Evolutionary conservation across 2,329 filamentous ascomycete species (phyloP).

Genomic region (Davidsoniella neocaledoniae): DNA sequence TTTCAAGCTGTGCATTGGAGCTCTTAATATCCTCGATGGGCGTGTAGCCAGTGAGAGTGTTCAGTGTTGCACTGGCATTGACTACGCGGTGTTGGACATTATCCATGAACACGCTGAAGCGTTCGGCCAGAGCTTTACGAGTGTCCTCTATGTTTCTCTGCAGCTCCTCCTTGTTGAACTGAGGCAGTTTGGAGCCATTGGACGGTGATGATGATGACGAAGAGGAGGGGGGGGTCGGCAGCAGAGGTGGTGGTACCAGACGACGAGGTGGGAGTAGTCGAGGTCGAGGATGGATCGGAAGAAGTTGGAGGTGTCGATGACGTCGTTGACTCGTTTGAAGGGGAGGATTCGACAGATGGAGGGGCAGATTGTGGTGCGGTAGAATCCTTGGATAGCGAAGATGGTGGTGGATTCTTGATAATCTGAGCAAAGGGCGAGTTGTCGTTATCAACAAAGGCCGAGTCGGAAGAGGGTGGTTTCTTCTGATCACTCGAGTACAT

Average conservation of each 20-base stretch:
- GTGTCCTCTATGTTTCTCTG: slow-evolving; percentile 20
- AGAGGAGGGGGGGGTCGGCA: neutral
- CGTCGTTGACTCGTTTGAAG: neutral
- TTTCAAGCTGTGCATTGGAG: slow-evolving; percentile 54
- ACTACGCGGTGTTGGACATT: slow-evolving; percentile 72
- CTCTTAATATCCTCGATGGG: slow-evolving; percentile 74
- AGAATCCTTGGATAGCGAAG: neutral
- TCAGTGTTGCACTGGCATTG: slow-evolving; percentile 72
- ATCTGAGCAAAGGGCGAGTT: slow-evolving; percentile 11
- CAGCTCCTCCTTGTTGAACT: slow-evolving; percentile 20
- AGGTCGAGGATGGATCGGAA: neutral
- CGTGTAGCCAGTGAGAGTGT: slow-evolving; percentile 86
- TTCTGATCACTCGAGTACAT: slow-evolving; percentile 6
- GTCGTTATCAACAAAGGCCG: slow-evolving; percentile 5
- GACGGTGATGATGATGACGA: slow-evolving; percentile 11
- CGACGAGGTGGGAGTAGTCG: neutral
- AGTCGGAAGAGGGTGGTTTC: slow-evolving; percentile 3
- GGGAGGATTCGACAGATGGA: slow-evolving; percentile 10
- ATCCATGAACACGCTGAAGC: slow-evolving; percentile 66
- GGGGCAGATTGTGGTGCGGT: slow-evolving; percentile 11
- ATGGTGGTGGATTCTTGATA: slow-evolving; percentile 4
- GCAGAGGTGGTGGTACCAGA: neutral
- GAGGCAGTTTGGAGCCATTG: slow-evolving; percentile 13
- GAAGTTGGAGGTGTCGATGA: slow-evolving; percentile 5
- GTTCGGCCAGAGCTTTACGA: slow-evolving; percentile 17